Base-by-base conservation (phyloP, 345 rosid genomes). In the Eucalyptus cloeziana region DNA sequence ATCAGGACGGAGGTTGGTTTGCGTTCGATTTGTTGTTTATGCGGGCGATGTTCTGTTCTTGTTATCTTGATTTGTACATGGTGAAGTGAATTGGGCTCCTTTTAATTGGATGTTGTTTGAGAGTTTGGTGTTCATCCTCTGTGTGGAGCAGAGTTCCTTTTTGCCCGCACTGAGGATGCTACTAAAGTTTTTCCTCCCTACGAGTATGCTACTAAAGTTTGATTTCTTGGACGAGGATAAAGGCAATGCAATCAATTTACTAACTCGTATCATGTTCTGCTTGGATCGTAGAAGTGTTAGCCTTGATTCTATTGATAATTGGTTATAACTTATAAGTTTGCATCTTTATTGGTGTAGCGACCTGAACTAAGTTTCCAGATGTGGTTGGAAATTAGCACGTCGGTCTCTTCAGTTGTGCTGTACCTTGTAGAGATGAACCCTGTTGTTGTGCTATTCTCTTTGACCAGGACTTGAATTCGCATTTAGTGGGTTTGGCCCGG, bases 1-100 rank as follows among this genome's bases (percentile, higher is more conserved):
- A 90, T 52, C 95, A 93, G 56, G 95, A 92, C 56, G 99, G 98
- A 94, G 99, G 98, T 97, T 51, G 83, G 87, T 89, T 89, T 56
- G 5, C 45, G 25, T 51, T 50, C 21, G 50, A 80, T 47, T 54
- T 7, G 64, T 47, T 86, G 40, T 86, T 52, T n/a, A 21, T 21
- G 87, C 27, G 15, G 37, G 60, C 16, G 52, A 52, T 49, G 43
- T 52, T 86, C 43, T n/a, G 40, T 49, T 62, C 43, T 58, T 11
- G 49, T 37, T 50, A 31, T 12, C 24, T 25, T 45, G 60, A 33
- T 87, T 83, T 54, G 33, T 83, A 31, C 37, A 33, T 87, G 64
- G 88, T 37, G 37, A 25, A 31, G 81, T 58, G 45, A 54, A 37
- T 33, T 60, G 21, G 31, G 17, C 3, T 6, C 50, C 64, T 87